Evolutionary conservation across 805 yeast genomes (phyloP).

Genomic region (Candida wancherniae): DNA sequence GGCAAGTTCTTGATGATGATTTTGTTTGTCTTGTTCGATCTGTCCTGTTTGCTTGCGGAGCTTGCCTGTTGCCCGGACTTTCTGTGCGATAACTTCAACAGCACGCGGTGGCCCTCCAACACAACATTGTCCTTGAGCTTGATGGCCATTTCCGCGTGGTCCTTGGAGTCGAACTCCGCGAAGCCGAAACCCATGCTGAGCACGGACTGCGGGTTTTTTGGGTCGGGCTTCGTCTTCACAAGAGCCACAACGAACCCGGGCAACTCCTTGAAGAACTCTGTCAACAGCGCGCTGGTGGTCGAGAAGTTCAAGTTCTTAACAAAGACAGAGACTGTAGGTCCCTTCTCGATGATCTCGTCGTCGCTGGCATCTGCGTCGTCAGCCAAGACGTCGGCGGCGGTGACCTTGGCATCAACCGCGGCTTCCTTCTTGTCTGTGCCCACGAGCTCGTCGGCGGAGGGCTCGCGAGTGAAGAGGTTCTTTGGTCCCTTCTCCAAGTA

Average conservation of each 20-base stretch:
- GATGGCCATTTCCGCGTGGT: conserved; percentile 75
- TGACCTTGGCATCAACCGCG: conserved; percentile 33
- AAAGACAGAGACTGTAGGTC: conserved; percentile 83
- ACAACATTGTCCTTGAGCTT: conserved; percentile 66
- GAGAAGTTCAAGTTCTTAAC: conserved; percentile 88
- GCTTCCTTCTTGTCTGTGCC: conserved; percentile 20
- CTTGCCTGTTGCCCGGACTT: conserved; percentile 38
- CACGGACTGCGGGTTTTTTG: conserved; percentile 59
- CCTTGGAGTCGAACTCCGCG: conserved; percentile 78
- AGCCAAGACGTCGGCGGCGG: conserved; percentile 41
- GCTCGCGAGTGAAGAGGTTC: conserved; percentile 64
- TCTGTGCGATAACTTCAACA: conserved; percentile 84
- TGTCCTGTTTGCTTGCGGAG: conserved; percentile 21
- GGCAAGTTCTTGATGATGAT: conserved; percentile 95
- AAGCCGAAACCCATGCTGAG: conserved; percentile 98
- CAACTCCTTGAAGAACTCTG: conserved; percentile 59
- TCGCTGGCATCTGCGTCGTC: conserved; percentile 21
- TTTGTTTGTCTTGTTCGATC: conserved; percentile 53
- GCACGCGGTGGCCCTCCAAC: conserved; percentile 85
- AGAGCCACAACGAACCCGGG: conserved; percentile 80
- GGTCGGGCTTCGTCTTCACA: conserved; percentile 84
- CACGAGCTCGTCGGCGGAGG: conserved; percentile 32
- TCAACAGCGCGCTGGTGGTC: conserved; percentile 57
- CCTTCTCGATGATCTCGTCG: conserved; percentile 41
- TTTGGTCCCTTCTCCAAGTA: conserved; percentile 94